phyloP scores from a whole-genome alignment of 495 filamentous ascomycete genomes.

The Neurospora sp. region DNA sequence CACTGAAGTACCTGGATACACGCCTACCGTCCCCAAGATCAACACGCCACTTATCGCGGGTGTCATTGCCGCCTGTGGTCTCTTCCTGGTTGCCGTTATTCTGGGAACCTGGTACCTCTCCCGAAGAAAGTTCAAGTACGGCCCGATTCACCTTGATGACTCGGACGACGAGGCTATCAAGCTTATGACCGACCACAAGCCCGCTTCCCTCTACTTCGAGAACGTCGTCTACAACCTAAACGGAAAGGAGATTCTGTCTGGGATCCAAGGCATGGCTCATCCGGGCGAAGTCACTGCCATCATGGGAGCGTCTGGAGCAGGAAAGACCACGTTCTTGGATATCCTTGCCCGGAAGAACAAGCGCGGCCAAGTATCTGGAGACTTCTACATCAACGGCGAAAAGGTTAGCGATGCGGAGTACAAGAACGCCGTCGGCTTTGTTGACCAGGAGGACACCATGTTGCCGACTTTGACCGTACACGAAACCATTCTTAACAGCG shows the following conservation, averaged over 20 bases:
- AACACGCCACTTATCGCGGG: constrained; percentile 95
- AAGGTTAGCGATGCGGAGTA: constrained; percentile 79
- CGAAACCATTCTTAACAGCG: constrained; percentile 93
- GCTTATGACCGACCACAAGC: constrained; percentile 83
- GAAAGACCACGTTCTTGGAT: constrained; percentile 95
- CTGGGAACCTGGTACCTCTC: constrained; percentile 84
- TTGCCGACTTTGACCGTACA: constrained; percentile 93
- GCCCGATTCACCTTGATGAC: constrained; percentile 73
- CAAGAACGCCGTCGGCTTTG: constrained; percentile 86
- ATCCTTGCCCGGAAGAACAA: constrained; percentile 98
- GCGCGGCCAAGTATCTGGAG: constrained; percentile 63
- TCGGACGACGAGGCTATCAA: constrained; percentile 81
- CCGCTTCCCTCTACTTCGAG: constrained; percentile 78
- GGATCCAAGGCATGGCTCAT: constrained; percentile 72
- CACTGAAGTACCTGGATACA: constrained; percentile 85
- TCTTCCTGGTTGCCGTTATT: constrained; percentile 82
- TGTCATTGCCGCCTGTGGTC: constrained; percentile 75
- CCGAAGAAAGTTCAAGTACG: constrained; percentile 58
- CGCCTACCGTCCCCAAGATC: constrained; percentile 82
- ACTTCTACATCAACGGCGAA: constrained; percentile 93
- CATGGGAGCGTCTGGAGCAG: constrained; percentile 95
- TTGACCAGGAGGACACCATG: constrained; percentile 98
- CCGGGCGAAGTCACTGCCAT: constrained; percentile 92
- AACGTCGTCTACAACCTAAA: constrained; percentile 81
- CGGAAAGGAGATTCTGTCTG: constrained; percentile 74